Conservation (phyloP, 2,329 filamentous ascomycete species). For the Chalaropsis ovoidea region DNA sequence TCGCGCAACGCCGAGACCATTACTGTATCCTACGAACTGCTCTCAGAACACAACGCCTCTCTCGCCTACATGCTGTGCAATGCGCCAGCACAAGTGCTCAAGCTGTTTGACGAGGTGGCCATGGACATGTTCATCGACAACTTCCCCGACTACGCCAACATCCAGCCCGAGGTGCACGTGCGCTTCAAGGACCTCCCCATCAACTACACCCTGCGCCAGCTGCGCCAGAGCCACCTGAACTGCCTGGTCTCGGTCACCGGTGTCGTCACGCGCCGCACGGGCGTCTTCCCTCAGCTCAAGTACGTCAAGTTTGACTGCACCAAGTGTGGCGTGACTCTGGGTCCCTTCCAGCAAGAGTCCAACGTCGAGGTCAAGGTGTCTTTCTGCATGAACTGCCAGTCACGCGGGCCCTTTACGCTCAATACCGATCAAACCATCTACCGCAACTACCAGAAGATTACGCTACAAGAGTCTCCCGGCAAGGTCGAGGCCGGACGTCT, state of each 20-base stretch:
- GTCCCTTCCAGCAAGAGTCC: constrained; percentile 94
- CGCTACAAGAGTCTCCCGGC: constrained; percentile 90
- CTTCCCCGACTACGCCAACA: constrained; percentile 94
- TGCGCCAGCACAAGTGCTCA: constrained; percentile 86
- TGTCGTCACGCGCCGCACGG: constrained; percentile 85
- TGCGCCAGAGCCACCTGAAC: constrained; percentile 92
- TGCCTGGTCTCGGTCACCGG: constrained; percentile 88
- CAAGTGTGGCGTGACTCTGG: constrained; percentile 84
- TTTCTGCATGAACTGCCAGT: constrained; percentile 94
- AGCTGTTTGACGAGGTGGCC: constrained; percentile 91
- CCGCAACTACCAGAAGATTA: constrained; percentile 96
- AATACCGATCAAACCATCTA: constrained; percentile 98
- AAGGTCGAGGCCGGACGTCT: constrained; percentile 93
- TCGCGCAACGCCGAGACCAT: constrained; percentile 94
- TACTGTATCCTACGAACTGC: constrained; percentile 89
- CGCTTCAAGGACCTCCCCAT: constrained; percentile 91
- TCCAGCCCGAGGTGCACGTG: constrained; percentile 95
- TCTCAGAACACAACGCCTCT: constrained; percentile 82
- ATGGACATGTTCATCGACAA: constrained; percentile 94
- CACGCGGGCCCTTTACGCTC: constrained; percentile 83
- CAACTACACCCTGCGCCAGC: constrained; percentile 86
- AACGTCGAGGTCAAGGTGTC: constrained; percentile 93
- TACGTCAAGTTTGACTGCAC: constrained; percentile 97
- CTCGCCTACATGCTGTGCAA: constrained; percentile 94
- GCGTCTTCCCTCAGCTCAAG: constrained; percentile 95